Base-by-base conservation (phyloP, 1,139 yeast species). In the Yamadazyma membranifaciens region DNA sequence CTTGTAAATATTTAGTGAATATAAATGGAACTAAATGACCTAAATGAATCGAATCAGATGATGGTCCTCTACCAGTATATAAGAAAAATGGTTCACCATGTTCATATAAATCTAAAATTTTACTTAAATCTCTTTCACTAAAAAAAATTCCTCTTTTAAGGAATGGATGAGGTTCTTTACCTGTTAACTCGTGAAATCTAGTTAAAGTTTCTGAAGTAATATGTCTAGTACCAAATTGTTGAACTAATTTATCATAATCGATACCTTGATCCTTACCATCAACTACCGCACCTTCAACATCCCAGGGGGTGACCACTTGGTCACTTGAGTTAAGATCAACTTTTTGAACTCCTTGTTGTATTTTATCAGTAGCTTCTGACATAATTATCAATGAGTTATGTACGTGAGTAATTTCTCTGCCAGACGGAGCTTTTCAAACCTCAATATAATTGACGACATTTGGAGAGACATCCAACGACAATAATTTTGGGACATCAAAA, bases 1-100 rank as follows among this genome's bases (percentile, higher is more conserved):
- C 97, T 65, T 94, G 99, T 55, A 94, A 75, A 98, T 98, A 94
- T 65, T 89, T 89, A 45, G 98, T 92, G 71, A 94, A 94, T 31
- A 86, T 64, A 59, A 94, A 94, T 10, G 99, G 99, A 46, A 91
- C 78, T 91, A 92, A 83, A 63, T 94, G 99, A 36, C 98, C 99
- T 68, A 94, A 73, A 62, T 94, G 99, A 88, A 94, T 84, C 17
- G 95, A 84, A 53, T 85, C 96, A 34, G 92, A 81, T 3, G 96
- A 87, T 35, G 99, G 98, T 2, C 99, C 99, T 63, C 99, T 81
- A 37, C 99, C 99, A 20, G 99, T 94, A 63, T 94, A 94, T 51
- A 94, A 70, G 70, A 91, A 94, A 64, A 94, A 94, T 31, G 92
- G 95, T 67, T 92, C 87, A 16, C 96, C 96, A 59, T 86, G 87